phyloP scores from a whole-genome alignment of 768 basidiomycete species.

The Suillus subaureus region DNA sequence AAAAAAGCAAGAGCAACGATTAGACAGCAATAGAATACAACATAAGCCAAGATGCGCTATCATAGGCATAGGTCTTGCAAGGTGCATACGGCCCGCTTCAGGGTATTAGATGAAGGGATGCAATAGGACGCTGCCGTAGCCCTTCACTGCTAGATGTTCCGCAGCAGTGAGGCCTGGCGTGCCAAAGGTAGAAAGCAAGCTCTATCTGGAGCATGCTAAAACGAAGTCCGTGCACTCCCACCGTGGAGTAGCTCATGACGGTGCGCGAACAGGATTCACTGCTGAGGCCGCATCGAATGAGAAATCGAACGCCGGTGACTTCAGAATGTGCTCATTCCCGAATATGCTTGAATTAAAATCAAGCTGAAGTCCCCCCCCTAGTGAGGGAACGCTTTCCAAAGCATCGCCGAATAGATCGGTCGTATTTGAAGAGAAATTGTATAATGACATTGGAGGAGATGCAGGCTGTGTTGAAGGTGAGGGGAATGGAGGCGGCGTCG shows the following conservation, averaged over 20 bases:
- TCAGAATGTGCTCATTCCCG: neutral
- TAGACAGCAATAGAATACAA: slow-evolving; percentile 7
- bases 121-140: neutral
- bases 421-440: slow-evolving; percentile 7
- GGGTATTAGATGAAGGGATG: neutral
- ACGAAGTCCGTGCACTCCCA: neutral
- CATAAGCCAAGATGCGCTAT: slow-evolving; percentile 6
- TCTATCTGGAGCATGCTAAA: neutral
- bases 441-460: slow-evolving; percentile 4
- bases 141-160: slow-evolving; percentile 5
- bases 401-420: slow-evolving; percentile 9
- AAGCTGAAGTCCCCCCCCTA: slow-evolving; percentile 11
- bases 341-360: slow-evolving; percentile 4
- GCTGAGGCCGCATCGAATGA: neutral
- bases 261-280: neutral
- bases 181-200: slow-evolving; percentile 1
- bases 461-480: neutral
- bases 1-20: neutral
- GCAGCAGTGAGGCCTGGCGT: slow-evolving; percentile 12
- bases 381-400: neutral
- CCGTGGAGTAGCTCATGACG: neutral
- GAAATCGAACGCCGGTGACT: slow-evolving; percentile 5
- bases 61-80: neutral
- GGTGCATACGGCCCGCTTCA: neutral
- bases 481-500: slow-evolving; percentile 1